Evolutionary conservation across 2,329 filamentous ascomycete genomes (phyloP), one percentile per base, ranked within the genome.

Genomic region (Calonectria pseudoturangicola): DNA sequence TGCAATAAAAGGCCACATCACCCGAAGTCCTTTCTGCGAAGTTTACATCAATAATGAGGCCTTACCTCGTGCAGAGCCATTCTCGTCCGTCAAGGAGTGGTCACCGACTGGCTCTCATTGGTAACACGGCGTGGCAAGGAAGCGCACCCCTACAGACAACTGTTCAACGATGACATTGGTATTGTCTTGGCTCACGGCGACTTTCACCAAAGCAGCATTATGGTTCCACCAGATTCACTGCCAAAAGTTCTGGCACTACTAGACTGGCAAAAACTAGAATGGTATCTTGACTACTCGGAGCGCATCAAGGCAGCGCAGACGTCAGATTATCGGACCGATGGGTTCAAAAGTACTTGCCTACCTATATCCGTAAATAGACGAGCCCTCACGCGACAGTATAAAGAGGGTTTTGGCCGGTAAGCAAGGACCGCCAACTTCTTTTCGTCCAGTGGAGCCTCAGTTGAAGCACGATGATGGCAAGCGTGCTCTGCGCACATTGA

Each of bases 201-300:
- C 47, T 58, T 78, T 0, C 64, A 74, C 21, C 74, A 72, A 21
- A 27, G 66, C 10, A 76, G 76, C 28, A 73, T 75, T 13, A 51
- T 75, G 47, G 75, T 78, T 4, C 21, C 21, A 1, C 7, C 60
- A 27, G 50, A 47, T 9, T 63, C 63, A 25, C 70, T 54, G 6
- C 64, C 47, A 28, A 58, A 43, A 18, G 4, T 74, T 16, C 25
- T 69, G 3, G 72, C 72, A 0, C 18, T 77, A 1, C 45, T 76
- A 30, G 75, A 78, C 64, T 79, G 73, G 74, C 45, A 74, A 13
- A 64, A 68, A 27, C 69, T 68, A 1, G 76, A 73, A 0, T 78
- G 71, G 69, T 77, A 76, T 60, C 74, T 75, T 2, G 74, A 73
- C 9, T 76, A 78, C 15, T 75, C 73, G 76, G 77, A 79, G 41